Evolutionary conservation across 2,329 filamentous ascomycete genomes (phyloP), one percentile per base, ranked within the genome.

Genomic region (Dothidotthia symphoricarpi): DNA sequence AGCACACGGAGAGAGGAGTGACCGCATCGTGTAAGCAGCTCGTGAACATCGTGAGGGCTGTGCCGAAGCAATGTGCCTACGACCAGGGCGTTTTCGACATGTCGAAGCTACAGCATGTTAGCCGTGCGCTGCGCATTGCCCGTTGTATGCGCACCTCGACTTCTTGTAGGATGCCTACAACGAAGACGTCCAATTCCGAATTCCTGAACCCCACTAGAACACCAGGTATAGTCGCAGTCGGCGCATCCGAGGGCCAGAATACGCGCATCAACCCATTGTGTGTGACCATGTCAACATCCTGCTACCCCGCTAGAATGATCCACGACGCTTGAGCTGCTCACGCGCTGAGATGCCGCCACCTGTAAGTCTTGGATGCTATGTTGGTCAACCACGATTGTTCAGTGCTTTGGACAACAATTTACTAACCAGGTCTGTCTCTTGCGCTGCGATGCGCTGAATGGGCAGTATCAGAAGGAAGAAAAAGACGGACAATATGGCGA

Each of bases 161-260:
- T 71, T 93, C 86, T 61, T 95, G 87, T 45, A 98, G 72, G 31
- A 97, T 80, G 16, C 88, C 84, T 33, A 97, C 82, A 25, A 97
- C 90, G 58, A 97, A 86, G 31, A 97, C 75, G 68, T 98, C 93
- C 35, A 89, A 74, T 31, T 85, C 83, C 25, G 91, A 96, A 68
- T 98, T 98, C 59, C 86, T 82, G 88, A 91, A 98, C 60, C 93
- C 93, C 31, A 98, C 86, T 49, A 98, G 82, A 44, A 96, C 86
- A 29, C 91, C 93, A 28, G 88, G 81, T 67, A 76, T 78, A 37
- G 80, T 77, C 60, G 88, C 82, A 71, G 77, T 78, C 36, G 81
- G 79, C 61, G 91, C 81, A 72, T 95, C 90, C 61, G 86, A 86
- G 59, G 93, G 94, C 93, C 93, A 98, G 74, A 98, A 97, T 73